Conservation (phyloP, 2,329 filamentous ascomycete genomes). For the Colletotrichum graminicola region DNA sequence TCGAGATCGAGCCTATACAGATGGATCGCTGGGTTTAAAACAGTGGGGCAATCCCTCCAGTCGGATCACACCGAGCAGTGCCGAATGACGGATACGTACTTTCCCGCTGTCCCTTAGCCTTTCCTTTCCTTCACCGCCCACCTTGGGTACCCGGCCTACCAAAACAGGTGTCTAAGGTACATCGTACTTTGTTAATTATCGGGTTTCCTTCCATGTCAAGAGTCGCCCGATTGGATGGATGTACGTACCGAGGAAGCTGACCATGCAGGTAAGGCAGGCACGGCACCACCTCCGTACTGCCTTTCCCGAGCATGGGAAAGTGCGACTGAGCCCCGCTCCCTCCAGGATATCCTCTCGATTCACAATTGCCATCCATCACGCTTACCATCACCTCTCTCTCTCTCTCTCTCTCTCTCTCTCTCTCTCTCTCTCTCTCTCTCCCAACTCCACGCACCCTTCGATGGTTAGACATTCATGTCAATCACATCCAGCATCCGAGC, state of each 20-base stretch:
- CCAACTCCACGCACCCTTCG: not conserved
- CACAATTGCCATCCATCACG: not conserved
- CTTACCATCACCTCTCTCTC: not conserved
- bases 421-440: not conserved
- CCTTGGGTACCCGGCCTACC: not conserved
- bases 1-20: constrained; percentile 36
- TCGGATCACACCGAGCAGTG: not conserved
- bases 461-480: constrained; percentile 6
- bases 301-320: constrained; percentile 11
- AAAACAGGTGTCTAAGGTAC: no score
- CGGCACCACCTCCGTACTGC: no score
- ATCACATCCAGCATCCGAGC: not conserved
- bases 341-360: not conserved
- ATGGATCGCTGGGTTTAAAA: constrained; percentile 30
- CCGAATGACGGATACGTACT: not conserved
- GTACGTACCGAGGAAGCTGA: no score
- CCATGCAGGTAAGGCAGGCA: no score
- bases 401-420: no score
- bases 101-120: not conserved
- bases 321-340: not conserved
- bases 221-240: no score
- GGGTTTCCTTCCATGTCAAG: no score
- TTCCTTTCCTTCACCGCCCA: no score
- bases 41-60: not conserved
- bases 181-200: no score